Conservation (phyloP, 345 rosid genomes). For the Jatropha curcas region DNA sequence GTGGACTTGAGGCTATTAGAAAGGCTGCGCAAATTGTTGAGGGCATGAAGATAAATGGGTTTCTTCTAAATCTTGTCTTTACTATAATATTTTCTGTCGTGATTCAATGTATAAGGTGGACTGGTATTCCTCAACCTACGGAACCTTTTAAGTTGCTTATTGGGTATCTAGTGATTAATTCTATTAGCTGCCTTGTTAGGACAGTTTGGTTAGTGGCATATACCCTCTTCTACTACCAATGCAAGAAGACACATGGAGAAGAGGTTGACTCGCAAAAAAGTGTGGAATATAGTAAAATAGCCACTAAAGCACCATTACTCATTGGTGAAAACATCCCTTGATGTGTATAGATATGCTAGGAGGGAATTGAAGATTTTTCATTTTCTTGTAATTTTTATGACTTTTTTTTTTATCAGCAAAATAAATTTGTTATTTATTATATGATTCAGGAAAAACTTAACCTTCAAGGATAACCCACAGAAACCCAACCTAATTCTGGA, state of each 20-base stretch:
- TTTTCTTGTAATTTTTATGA: too few relatives aligned
- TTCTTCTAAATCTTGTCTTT: constrained; percentile 41
- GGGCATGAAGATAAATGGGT: constrained; percentile 47
- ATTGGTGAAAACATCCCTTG: constrained; percentile 19
- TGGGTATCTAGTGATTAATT: constrained; percentile 31
- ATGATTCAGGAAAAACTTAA: too few relatives aligned
- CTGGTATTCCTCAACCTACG: background rate
- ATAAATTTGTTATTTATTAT: too few relatives aligned
- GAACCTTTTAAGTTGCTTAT: constrained; percentile 1
- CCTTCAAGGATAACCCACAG: too few relatives aligned
- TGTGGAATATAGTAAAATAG: constrained; percentile 40
- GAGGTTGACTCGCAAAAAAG: constrained; percentile 38
- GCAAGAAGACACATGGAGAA: constrained; percentile 49
- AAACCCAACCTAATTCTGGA: too few relatives aligned
- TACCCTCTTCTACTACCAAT: constrained; percentile 46
- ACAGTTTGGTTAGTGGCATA: constrained; percentile 38
- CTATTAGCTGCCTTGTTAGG: constrained; percentile 19
- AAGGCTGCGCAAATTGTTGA: constrained; percentile 57
- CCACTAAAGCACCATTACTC: constrained; percentile 30
- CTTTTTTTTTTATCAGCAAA: too few relatives aligned
- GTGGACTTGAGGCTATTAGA: constrained; percentile 56
- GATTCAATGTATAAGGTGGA: constrained; percentile 15
- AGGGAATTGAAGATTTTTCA: too few relatives aligned
- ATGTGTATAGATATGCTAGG: too few relatives aligned
- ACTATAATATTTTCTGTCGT: constrained; percentile 15